These are phyloP conservation scores for Colletotrichum orchidophilum DNA, from an alignment of 2,329 filamentous ascomycete species.

Conservation along the genomic window DNA sequence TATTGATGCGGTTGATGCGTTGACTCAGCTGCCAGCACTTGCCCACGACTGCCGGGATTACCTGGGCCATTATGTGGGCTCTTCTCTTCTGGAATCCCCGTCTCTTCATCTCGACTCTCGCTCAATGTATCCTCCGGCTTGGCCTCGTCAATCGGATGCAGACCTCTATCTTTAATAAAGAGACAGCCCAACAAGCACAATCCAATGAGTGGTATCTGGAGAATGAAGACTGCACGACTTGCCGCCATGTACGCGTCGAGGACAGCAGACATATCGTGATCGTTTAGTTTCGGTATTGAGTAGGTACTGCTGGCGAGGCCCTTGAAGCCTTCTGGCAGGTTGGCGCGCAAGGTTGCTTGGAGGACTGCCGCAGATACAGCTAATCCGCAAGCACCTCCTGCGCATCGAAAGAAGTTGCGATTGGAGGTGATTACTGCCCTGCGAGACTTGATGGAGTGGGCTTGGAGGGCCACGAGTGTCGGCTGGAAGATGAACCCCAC, in stretches of 20 bases:
- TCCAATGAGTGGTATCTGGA: constrained; percentile 64
- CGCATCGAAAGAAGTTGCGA: constrained; percentile 69
- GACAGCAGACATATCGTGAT: constrained; percentile 33
- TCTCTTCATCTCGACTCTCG: constrained; percentile 23
- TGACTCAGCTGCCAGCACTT: background rate
- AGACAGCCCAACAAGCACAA: constrained; percentile 59
- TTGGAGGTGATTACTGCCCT: constrained; percentile 70
- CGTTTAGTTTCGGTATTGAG: constrained; percentile 35
- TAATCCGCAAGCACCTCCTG: constrained; percentile 67
- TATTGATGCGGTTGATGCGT: background rate
- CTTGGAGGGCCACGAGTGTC: constrained; percentile 65
- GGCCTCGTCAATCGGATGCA: constrained; percentile 42
- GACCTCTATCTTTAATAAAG: constrained; percentile 60
- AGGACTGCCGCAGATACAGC: constrained; percentile 64
- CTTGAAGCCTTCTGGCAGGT: constrained; percentile 39
- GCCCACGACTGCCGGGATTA: background rate
- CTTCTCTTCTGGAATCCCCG: background rate
- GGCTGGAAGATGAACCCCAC: constrained; percentile 60
- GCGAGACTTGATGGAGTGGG: constrained; percentile 64
- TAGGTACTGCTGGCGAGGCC: constrained; percentile 43
- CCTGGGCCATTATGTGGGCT: too few relatives aligned
- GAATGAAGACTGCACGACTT: constrained; percentile 63
- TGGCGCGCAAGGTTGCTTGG: constrained; percentile 41
- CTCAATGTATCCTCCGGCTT: background rate
- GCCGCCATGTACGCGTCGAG: constrained; percentile 59